Percentiles rank a stretch among this genome's conserved stretches.
phyloP scores from a whole-genome alignment of 2,329 filamentous ascomycete genomes.

The Ustulina deusta region DNA sequence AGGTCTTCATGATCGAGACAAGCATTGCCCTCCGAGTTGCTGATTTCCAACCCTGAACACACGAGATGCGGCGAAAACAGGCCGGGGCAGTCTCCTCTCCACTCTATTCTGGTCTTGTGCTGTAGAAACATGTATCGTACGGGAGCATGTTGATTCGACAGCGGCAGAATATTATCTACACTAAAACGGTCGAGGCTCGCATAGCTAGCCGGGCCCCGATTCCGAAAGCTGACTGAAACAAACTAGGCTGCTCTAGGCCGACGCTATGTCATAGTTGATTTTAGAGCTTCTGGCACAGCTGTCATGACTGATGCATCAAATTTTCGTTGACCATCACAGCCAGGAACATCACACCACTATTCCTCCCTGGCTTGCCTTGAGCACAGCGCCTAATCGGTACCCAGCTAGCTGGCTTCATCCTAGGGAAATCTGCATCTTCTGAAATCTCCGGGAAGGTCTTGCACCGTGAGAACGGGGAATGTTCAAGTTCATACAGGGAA shows the following conservation, averaged over 20 bases:
- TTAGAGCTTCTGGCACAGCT: slow-evolving; percentile 21
- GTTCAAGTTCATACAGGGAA: not conserved
- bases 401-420: slow-evolving; percentile 28
- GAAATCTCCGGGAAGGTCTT: not conserved
- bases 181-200: slow-evolving; percentile 24
- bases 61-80: slow-evolving; percentile 4
- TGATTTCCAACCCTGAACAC: not conserved
- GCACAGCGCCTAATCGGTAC: slow-evolving; percentile 25
- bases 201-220: slow-evolving; percentile 38
- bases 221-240: slow-evolving; percentile 39
- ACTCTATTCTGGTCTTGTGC: not conserved
- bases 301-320: slow-evolving; percentile 13
- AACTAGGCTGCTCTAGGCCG: slow-evolving; percentile 37
- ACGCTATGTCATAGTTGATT: slow-evolving; percentile 22
- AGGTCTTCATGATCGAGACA: slow-evolving; percentile 15
- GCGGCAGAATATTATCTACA: slow-evolving; percentile 35
- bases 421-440: slow-evolving; percentile 13
- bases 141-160: slow-evolving; percentile 40
- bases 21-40: not conserved
- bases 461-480: slow-evolving; percentile 7
- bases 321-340: slow-evolving; percentile 17
- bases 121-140: slow-evolving; percentile 11
- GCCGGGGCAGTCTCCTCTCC: slow-evolving; percentile 1
- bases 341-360: slow-evolving; percentile 17
- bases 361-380: slow-evolving; percentile 15